These are phyloP conservation scores for Solanum tarijense DNA, from an alignment of 257 asterid species.

Conservation along the genomic window DNA sequence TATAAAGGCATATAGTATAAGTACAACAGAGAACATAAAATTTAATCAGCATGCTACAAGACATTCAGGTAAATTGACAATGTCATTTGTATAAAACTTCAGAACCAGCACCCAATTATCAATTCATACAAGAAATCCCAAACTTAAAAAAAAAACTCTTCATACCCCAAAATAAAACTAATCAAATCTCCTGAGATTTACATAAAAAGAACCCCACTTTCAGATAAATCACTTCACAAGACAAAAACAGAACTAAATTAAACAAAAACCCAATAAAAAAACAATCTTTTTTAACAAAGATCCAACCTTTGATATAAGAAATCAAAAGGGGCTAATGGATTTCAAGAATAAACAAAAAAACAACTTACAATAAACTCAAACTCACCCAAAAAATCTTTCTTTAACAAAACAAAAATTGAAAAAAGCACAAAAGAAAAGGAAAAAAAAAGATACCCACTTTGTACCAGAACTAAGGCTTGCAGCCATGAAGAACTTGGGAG, in stretches of 20 bases:
- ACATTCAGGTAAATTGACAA: neutral
- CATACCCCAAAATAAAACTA: neutral
- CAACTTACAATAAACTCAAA: neutral
- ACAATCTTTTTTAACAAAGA: conserved; percentile 2
- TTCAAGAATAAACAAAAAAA: neutral
- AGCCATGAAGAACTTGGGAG: conserved; percentile 68
- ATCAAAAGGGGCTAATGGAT: neutral
- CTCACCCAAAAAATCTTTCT: neutral
- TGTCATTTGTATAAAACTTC: neutral
- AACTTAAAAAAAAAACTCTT: neutral
- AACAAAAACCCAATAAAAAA: neutral
- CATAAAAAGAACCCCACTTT: neutral
- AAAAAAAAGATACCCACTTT: conserved; percentile 27
- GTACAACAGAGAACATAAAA: neutral
- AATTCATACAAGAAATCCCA: neutral
- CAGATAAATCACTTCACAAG: neutral
- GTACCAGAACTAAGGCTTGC: conserved; percentile 55
- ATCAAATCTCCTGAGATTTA: neutral
- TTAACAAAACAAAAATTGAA: neutral
- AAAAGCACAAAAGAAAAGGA: neutral
- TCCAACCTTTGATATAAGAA: conserved; percentile 1
- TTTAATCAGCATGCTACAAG: neutral
- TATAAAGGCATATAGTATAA: neutral
- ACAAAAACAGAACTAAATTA: neutral
- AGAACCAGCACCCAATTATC: neutral